Evolutionary conservation across 345 rosid genomes (phyloP), one percentile per base, ranked within the genome.

Genomic region (Camelina neglecta): DNA sequence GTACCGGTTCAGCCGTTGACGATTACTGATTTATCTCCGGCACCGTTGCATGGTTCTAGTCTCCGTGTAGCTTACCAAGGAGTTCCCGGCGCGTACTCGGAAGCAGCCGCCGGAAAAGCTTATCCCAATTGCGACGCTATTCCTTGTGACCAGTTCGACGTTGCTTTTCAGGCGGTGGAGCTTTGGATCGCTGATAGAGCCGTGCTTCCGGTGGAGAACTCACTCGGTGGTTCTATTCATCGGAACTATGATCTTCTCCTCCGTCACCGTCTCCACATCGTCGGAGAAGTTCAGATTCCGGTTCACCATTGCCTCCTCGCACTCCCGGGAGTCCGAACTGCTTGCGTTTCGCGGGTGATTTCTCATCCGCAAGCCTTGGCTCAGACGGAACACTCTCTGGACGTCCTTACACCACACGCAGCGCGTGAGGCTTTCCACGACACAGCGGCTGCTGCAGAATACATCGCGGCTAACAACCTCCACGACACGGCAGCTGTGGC

Each of bases 121-220:
- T 94, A 92, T 72, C 93, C 97, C 0, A 83, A 88, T 20, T 94
- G 98, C 18, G 97, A 94, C 57, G 98, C 98, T 13, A 92, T 90
- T 33, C 98, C 98, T 0, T 94, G 98, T 21, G 98, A 94, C 67
- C 98, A 94, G 60, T 94, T 94, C 26, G 98, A 94, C 80, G 96
- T 90, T 8, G 98, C 96, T 7, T 93, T 93, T 77, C 91, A 91
- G 70, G 93, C 98, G 0, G 98, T 93, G 5, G 97, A 94, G 90
- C 96, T 89, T 21, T 94, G 98, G 98, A 86, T 94, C 31, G 96
- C 98, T 7, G 98, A 94, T 69, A 83, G 98, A 6, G 98, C 98
- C 0, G 98, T 94, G 5, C 80, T 94, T 9, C 98, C 98, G 0
- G 91, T 92, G 1, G 98, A 94, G 72, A 94, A 94, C 65, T 94